Conservation (phyloP, 2,329 filamentous ascomycete genomes). For the Neonectria ditissima region DNA sequence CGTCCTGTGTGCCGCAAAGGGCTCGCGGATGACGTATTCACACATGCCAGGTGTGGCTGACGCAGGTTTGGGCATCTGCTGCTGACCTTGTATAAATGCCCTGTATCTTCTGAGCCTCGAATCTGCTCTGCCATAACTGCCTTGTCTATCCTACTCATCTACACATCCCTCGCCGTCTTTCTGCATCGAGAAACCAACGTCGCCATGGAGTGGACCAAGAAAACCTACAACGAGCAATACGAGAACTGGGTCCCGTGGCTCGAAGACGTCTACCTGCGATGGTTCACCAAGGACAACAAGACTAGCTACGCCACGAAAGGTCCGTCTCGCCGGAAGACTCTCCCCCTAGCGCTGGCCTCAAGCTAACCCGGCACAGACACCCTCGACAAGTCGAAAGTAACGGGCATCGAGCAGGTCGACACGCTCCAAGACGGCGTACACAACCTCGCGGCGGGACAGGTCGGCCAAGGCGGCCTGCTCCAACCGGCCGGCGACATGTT, state of each 20-base stretch:
- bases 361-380: slow-evolving; percentile 60
- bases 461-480: slow-evolving; percentile 75
- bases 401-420: slow-evolving; percentile 74
- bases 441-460: slow-evolving; percentile 70
- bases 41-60: not conserved
- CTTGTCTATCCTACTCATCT: not conserved
- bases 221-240: slow-evolving; percentile 78
- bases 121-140: not conserved
- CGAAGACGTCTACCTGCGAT: slow-evolving; percentile 77
- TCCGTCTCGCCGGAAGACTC: slow-evolving; percentile 49
- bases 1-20: slow-evolving; percentile 29
- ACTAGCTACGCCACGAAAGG: slow-evolving; percentile 77
- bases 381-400: slow-evolving; percentile 77
- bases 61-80: not conserved
- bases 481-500: slow-evolving; percentile 72
- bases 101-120: not conserved
- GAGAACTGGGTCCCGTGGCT: slow-evolving; percentile 82
- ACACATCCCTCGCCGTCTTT: not conserved
- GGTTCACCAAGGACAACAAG: slow-evolving; percentile 83
- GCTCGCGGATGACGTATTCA: slow-evolving; percentile 40
- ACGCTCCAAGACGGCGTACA: slow-evolving; percentile 76
- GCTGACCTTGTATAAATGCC: not conserved
- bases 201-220: slow-evolving; percentile 66
- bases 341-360: rapidly evolving
- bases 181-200: not conserved